Percentiles rank a stretch among this genome's conserved stretches.
Conservation (phyloP, 495 filamentous ascomycete species). For the Penicillium soppii region DNA sequence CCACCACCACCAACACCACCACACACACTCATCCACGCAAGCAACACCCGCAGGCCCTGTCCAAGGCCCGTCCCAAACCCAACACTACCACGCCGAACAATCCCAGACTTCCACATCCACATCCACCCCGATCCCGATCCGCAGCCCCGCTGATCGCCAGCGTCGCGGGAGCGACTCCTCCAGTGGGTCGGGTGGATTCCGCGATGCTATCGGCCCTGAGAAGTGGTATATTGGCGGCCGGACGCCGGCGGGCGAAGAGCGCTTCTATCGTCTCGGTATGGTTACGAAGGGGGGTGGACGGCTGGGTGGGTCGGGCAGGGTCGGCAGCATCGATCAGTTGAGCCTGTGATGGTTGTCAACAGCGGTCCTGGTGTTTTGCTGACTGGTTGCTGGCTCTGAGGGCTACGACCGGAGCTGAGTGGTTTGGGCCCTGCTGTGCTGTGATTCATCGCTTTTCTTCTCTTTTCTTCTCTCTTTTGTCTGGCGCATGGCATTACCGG, state of each 20-base stretch:
- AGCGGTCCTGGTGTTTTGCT: too few species aligned
- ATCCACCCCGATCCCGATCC: constrained; percentile 41
- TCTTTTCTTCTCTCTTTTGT: neutral
- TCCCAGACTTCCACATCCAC: constrained; percentile 16
- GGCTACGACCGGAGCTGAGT: too few species aligned
- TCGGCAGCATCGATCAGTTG: constrained; percentile 61
- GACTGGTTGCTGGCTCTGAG: too few species aligned
- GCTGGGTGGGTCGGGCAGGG: constrained; percentile 55
- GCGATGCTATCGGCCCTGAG: constrained; percentile 73
- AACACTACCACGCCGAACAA: constrained; percentile 22
- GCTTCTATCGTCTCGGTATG: constrained; percentile 74
- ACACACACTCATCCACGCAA: constrained; percentile 12
- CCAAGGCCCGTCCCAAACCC: constrained; percentile 15
- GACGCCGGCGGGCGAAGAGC: constrained; percentile 82
- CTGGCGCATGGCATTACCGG: neutral
- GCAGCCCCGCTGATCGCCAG: constrained; percentile 33
- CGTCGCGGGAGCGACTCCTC: constrained; percentile 72
- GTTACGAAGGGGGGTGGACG: constrained; percentile 51
- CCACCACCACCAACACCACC: constrained; percentile 19
- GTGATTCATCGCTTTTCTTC: neutral
- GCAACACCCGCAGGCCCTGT: constrained; percentile 21
- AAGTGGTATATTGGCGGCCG: constrained; percentile 88
- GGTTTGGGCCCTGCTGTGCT: too few species aligned
- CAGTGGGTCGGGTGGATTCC: constrained; percentile 72
- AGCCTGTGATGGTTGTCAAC: too few species aligned